Evolutionary conservation across 768 basidiomycete species (phyloP).

Genomic region (Naganishia friedmannii): DNA sequence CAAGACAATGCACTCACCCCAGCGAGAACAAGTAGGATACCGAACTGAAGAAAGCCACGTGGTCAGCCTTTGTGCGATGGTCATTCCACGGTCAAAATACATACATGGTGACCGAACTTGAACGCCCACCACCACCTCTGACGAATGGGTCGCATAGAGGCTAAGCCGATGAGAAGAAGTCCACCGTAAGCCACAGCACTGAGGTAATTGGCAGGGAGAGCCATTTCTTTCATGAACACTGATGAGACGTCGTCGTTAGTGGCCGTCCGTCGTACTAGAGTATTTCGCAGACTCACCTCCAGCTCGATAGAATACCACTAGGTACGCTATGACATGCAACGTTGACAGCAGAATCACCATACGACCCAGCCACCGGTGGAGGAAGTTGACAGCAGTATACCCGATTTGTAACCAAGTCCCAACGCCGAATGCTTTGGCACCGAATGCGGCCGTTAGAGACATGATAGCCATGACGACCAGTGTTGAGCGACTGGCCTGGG

Average conservation of each 20-base stretch:
- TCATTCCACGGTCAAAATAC: too few species aligned
- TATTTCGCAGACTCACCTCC: constrained; percentile 23
- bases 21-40: constrained; percentile 37
- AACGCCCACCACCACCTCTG: constrained; percentile 36
- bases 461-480: constrained; percentile 35
- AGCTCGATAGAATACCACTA: constrained; percentile 18
- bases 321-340: constrained; percentile 36
- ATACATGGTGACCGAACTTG: constrained; percentile 40
- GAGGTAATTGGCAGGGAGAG: constrained; percentile 29
- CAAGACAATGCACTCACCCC: constrained; percentile 32
- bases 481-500: constrained; percentile 34
- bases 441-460: constrained; percentile 31
- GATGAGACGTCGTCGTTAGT: not conserved
- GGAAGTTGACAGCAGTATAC: constrained; percentile 35
- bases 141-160: constrained; percentile 30
- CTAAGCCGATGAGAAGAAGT: constrained; percentile 25
- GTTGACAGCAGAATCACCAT: constrained; percentile 35
- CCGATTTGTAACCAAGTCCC: constrained; percentile 36
- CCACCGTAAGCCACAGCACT: constrained; percentile 33
- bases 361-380: constrained; percentile 39
- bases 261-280: too few species aligned
- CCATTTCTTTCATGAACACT: constrained; percentile 32
- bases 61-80: too few species aligned
- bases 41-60: constrained; percentile 32
- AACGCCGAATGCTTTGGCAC: constrained; percentile 34